These are phyloP conservation scores for Colletotrichum coccodes DNA, from an alignment of 2,329 filamentous ascomycete genomes.

Conservation along the genomic window DNA sequence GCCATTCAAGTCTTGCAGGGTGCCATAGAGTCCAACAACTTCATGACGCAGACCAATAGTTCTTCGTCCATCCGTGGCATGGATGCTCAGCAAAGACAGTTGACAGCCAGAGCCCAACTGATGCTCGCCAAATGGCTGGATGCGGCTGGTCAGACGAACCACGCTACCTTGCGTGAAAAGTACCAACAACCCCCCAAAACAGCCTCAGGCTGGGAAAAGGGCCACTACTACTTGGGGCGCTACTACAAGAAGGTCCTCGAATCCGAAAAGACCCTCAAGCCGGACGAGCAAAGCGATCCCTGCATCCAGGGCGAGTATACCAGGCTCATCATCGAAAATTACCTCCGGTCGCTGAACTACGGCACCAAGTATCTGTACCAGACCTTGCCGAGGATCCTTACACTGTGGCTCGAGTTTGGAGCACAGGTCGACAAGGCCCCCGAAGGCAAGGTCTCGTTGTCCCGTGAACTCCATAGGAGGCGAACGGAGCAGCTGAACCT, in stretches of 20 bases:
- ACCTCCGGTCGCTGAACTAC: slow-evolving; percentile 84
- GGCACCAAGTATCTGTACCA: slow-evolving; percentile 98
- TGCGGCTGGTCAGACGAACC: slow-evolving; percentile 91
- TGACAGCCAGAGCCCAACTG: slow-evolving; percentile 83
- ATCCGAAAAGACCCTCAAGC: slow-evolving; percentile 81
- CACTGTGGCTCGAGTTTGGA: slow-evolving; percentile 93
- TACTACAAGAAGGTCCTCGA: slow-evolving; percentile 98
- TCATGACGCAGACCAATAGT: slow-evolving; percentile 62
- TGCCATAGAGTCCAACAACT: slow-evolving; percentile 85
- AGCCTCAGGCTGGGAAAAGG: slow-evolving; percentile 86
- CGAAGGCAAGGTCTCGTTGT: slow-evolving; percentile 63
- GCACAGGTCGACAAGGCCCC: slow-evolving; percentile 75
- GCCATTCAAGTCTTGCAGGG: slow-evolving; percentile 92
- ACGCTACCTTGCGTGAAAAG: slow-evolving; percentile 79
- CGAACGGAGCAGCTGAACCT: slow-evolving; percentile 74
- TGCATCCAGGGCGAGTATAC: slow-evolving; percentile 85
- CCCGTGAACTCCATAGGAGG: slow-evolving; percentile 61
- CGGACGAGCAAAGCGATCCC: slow-evolving; percentile 79
- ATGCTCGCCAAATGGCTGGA: slow-evolving; percentile 97
- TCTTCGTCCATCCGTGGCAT: slow-evolving; percentile 51
- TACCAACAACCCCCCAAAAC: slow-evolving; percentile 85
- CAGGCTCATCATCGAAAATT: slow-evolving; percentile 93
- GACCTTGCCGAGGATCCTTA: slow-evolving; percentile 89
- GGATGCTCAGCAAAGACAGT: slow-evolving; percentile 64
- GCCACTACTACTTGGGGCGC: slow-evolving; percentile 94